Conservation (phyloP, 1,284 basidiomycete species). For the Ceratobasidium sp. region DNA sequence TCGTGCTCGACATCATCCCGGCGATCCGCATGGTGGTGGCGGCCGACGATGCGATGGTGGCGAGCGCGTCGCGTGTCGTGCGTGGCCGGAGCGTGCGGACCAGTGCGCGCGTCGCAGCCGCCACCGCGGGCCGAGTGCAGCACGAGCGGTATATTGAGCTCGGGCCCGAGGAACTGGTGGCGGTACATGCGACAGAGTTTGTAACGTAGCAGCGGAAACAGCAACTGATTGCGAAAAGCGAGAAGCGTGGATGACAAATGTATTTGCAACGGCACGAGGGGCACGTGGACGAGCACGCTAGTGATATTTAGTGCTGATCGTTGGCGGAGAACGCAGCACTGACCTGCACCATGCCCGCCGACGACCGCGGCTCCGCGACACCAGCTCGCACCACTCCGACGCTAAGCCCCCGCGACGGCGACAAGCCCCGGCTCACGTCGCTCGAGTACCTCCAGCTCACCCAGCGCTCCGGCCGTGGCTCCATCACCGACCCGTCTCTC, state of each 20-base stretch:
- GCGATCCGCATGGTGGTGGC: slow-evolving; percentile 73
- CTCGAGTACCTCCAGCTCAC: slow-evolving; percentile 75
- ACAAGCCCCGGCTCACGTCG: slow-evolving; percentile 67
- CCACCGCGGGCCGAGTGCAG: slow-evolving; percentile 26
- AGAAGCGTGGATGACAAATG: slow-evolving; percentile 49
- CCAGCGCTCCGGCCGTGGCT: slow-evolving; percentile 70
- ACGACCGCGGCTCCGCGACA: slow-evolving; percentile 27
- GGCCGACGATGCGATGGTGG: slow-evolving; percentile 65
- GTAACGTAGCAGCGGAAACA: slow-evolving; percentile 8
- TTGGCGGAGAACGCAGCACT: not conserved
- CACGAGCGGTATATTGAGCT: slow-evolving; percentile 43
- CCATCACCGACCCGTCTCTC: slow-evolving; percentile 80
- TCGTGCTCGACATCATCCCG: slow-evolving; percentile 77
- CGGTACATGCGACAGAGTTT: slow-evolving; percentile 17
- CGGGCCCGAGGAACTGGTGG: not conserved
- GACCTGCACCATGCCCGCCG: slow-evolving; percentile 21
- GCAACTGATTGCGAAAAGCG: slow-evolving; percentile 40
- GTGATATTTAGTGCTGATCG: slow-evolving; percentile 42
- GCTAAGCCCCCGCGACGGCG: slow-evolving; percentile 49
- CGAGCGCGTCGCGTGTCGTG: slow-evolving; percentile 13
- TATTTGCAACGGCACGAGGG: slow-evolving; percentile 24
- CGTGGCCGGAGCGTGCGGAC: slow-evolving; percentile 29
- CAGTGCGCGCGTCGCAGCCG: slow-evolving; percentile 35
- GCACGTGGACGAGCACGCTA: slow-evolving; percentile 39
- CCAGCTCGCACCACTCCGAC: slow-evolving; percentile 45